A percentile compares a stretch with the other conserved stretches of the same genome.
Conservation (phyloP, 306 rosid genomes). For the Quercus rubra region DNA sequence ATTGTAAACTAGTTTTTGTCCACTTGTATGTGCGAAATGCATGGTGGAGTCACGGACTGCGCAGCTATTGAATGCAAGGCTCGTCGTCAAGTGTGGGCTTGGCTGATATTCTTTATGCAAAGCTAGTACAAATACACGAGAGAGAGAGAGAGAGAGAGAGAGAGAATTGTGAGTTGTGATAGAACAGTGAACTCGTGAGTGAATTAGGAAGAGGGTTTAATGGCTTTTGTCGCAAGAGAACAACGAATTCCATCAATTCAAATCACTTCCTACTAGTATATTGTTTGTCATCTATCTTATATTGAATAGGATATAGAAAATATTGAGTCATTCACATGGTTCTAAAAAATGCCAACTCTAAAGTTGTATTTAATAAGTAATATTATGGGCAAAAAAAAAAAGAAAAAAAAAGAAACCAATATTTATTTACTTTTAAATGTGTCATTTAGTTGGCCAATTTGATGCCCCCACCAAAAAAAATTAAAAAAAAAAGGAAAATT, state of each 20-base stretch:
- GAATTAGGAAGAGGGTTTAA: background rate
- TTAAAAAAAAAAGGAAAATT: too few relatives aligned
- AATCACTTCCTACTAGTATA: background rate
- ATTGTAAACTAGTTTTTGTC: background rate
- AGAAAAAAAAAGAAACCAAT: too few relatives aligned
- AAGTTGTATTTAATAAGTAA: background rate
- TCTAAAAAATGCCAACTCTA: background rate
- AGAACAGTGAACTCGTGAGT: slow-evolving; percentile 36
- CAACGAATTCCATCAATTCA: background rate
- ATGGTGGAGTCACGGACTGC: slow-evolving; percentile 31
- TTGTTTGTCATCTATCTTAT: background rate
- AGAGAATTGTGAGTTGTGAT: background rate
- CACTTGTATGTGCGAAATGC: background rate
- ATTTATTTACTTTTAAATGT: too few relatives aligned
- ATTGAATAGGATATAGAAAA: too few relatives aligned
- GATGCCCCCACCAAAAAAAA: too few relatives aligned
- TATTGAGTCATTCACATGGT: background rate
- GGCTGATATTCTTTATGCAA: background rate
- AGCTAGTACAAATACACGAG: background rate
- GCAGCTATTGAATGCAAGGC: slow-evolving; percentile 3
- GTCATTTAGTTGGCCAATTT: background rate
- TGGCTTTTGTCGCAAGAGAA: background rate
- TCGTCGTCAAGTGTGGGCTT: slow-evolving; percentile 13
- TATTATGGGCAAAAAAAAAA: background rate
- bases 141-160: background rate